Evolutionary conservation across 352 stramenopile genomes (phyloP).

Genomic region (Elongisporangium undulatum): DNA sequence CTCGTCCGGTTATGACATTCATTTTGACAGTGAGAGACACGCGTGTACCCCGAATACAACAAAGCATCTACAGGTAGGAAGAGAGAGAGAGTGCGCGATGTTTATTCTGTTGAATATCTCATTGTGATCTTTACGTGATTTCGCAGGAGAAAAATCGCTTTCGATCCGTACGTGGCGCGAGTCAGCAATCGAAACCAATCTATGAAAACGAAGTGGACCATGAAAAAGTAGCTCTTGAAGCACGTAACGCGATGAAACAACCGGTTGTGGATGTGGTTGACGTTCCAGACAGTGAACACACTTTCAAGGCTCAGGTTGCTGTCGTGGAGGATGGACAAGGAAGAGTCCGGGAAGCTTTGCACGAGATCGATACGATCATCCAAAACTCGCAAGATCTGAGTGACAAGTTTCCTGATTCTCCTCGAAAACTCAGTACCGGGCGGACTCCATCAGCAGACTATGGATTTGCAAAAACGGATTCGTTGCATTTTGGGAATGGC

Average conservation of each 20-base stretch:
- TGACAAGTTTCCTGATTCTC: not conserved
- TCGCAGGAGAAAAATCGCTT: not conserved
- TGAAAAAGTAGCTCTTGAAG: slow-evolving; percentile 5
- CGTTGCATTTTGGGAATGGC: slow-evolving; percentile 8
- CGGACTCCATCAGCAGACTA: not conserved
- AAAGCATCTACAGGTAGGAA: slow-evolving; percentile 60
- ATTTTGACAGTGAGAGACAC: slow-evolving; percentile 46
- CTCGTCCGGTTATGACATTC: slow-evolving; percentile 64
- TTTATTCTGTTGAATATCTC: not conserved
- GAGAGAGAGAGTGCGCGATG: not conserved
- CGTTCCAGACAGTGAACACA: slow-evolving; percentile 14
- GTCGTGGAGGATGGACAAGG: slow-evolving; percentile 30
- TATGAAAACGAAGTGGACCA: not conserved
- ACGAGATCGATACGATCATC: slow-evolving; percentile 51
- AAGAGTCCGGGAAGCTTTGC: slow-evolving; percentile 35
- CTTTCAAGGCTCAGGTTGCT: slow-evolving; percentile 24
- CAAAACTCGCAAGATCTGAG: slow-evolving; percentile 12
- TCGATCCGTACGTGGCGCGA: not conserved
- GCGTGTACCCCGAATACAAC: slow-evolving; percentile 68
- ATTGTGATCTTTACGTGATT: not conserved
- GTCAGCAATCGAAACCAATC: not conserved
- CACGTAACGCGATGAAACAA: slow-evolving; percentile 5
- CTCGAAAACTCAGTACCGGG: not conserved
- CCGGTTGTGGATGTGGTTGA: slow-evolving; percentile 6
- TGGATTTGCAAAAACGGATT: not conserved